Base-by-base conservation (phyloP, 2,329 filamentous ascomycete species). In the Trichoderma sp. region DNA sequence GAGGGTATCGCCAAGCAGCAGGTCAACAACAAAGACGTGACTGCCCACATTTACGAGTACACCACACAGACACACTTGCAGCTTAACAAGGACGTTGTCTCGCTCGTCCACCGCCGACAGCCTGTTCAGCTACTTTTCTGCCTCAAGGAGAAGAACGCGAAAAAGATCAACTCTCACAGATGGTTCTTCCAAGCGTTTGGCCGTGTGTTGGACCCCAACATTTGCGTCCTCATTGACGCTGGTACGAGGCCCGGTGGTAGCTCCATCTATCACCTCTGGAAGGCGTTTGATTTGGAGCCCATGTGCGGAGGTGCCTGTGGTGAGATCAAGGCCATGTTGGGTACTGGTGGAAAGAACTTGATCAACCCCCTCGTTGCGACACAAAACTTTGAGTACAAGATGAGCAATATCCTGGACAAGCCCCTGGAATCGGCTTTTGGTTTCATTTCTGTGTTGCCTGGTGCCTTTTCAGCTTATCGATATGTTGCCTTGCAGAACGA, bases 131-230 rank as follows among this genome's bases (percentile, higher is more conserved):
- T 99, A 85, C 89, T 99, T 5, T 99, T 99, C 85, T 99, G 96
- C 81, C 83, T 99, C 73, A 99, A 99, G 85, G 96, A 99, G 80
- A 98, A 98, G 88, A 99, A 99, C 80, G 95, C 98, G 84, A 99
- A 99, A 86, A 99, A 99, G 87, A 99, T 99, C 88, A 99, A 99
- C 81, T 98, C 96, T 0, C 96, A 99, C 81, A 88, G 96, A 80
- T 99, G 96, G 96, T 98, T 99, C 85, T 99, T 99, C 87, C 92
- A 97, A 76, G 96, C 95, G 0, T 99, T 99, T 80, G 96, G 96
- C 36, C 89, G 91, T 26, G 93, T 98, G 3, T 84, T 99, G 58
- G 92, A 98, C 74, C 96, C 96, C 50, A 98, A 98, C 78, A 97
- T 99, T 76, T 98, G 96, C 79, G 95, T 98, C 12, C 88, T 99